Conservation (phyloP, 2,329 filamentous ascomycete genomes). For the Fonsecaea erecta region DNA sequence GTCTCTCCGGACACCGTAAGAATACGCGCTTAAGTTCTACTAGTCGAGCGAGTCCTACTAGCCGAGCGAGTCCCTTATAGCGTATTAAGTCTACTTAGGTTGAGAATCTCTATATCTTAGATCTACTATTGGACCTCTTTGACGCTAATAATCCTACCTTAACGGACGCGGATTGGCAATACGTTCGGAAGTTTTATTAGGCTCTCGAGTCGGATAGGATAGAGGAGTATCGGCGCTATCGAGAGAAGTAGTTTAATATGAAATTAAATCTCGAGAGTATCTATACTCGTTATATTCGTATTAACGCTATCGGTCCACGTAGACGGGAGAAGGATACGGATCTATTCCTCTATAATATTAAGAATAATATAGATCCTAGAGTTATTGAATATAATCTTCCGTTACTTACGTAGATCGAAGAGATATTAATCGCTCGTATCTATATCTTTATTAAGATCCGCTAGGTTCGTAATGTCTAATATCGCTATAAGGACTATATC, state of each 20-base stretch:
- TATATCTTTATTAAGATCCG: too few relatives aligned
- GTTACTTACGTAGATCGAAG: too few relatives aligned
- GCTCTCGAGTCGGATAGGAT: not conserved
- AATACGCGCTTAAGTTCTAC: too few relatives aligned
- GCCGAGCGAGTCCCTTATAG: not conserved
- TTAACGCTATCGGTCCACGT: not conserved
- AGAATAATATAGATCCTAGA: too few relatives aligned
- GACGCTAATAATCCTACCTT: not conserved
- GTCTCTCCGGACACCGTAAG: too few relatives aligned
- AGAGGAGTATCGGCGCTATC: not conserved
- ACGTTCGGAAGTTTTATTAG: not conserved
- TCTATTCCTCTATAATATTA: not conserved
- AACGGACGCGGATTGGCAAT: not conserved
- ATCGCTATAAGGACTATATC: too few relatives aligned
- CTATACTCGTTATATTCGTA: not conserved
- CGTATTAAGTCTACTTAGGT: not conserved
- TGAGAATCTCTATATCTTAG: not conserved
- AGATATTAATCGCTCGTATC: too few relatives aligned
- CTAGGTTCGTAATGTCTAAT: too few relatives aligned
- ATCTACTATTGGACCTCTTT: not conserved
- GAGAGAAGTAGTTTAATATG: not conserved
- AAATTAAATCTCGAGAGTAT: not conserved
- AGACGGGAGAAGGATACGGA: not conserved
- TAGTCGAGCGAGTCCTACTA: not conserved
- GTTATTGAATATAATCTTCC: too few relatives aligned